These are phyloP conservation scores for Chlorella sp. DNA, from an alignment of 139 green algal species.

Conservation along the genomic window DNA sequence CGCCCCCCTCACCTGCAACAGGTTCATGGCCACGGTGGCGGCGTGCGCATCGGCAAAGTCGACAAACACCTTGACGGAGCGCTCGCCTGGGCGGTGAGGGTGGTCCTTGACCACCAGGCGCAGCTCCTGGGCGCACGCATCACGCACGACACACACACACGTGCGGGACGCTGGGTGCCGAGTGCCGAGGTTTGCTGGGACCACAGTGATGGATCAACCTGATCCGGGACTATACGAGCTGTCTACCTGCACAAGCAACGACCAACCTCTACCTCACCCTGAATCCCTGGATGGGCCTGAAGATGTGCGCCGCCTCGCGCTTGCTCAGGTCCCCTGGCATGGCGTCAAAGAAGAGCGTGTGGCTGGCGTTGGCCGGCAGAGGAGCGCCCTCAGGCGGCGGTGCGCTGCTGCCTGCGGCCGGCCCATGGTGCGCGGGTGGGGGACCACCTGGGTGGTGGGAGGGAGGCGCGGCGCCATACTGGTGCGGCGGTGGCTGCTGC, in stretches of 20 bases:
- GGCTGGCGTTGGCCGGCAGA: slow-evolving; percentile 39
- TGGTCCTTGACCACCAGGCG: slow-evolving; percentile 46
- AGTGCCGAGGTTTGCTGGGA: too few species aligned
- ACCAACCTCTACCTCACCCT: too few species aligned
- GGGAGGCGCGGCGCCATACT: slow-evolving; percentile 1
- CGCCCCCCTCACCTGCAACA: slow-evolving; percentile 16
- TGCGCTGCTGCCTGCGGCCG: neutral
- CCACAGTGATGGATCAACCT: too few species aligned
- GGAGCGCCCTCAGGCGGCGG: neutral
- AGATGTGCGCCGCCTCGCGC: slow-evolving; percentile 65
- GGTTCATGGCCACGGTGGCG: slow-evolving; percentile 26
- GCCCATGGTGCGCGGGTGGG: neutral
- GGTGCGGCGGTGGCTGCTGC: neutral
- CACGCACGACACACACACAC: too few species aligned
- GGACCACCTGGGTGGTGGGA: neutral
- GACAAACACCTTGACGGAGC: slow-evolving; percentile 37
- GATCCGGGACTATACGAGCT: too few species aligned
- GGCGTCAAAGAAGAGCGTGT: slow-evolving; percentile 49
- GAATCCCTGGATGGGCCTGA: slow-evolving; percentile 57
- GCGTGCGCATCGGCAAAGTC: slow-evolving; percentile 32
- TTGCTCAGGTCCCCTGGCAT: slow-evolving; percentile 47
- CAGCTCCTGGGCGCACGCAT: slow-evolving; percentile 40
- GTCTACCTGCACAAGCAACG: too few species aligned
- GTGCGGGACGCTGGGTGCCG: too few species aligned
- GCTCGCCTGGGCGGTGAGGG: slow-evolving; percentile 19